Evolutionary conservation across 257 asterid species (phyloP).

Genomic region (Asclepias syriaca): DNA sequence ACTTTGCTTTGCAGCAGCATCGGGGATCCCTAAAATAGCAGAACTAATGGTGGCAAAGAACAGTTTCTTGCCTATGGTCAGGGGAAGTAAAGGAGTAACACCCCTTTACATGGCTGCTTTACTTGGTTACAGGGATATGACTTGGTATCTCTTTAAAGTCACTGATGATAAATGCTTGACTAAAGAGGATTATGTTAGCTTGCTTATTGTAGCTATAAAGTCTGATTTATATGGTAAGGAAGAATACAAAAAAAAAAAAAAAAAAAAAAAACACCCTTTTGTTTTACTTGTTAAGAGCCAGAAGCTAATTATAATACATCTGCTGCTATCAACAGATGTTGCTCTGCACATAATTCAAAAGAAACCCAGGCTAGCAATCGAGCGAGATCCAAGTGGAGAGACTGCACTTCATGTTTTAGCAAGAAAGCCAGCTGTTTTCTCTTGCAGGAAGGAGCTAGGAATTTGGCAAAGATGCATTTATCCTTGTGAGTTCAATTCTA

Average conservation of each 20-base stretch:
- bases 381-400: conserved; percentile 31
- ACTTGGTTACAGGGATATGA: conserved; percentile 29
- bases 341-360: conserved; percentile 25
- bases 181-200: conserved; percentile 25
- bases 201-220: conserved; percentile 29
- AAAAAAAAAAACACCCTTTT: neutral
- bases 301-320: neutral
- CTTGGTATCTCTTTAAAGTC: conserved; percentile 32
- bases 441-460: conserved; percentile 18
- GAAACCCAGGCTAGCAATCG: conserved; percentile 26
- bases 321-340: conserved; percentile 22
- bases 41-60: conserved; percentile 28
- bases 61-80: conserved; percentile 21
- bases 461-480: conserved; percentile 24
- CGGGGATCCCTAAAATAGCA: conserved; percentile 28
- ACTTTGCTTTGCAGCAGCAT: conserved; percentile 39
- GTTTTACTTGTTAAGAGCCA: neutral
- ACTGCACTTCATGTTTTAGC: conserved; percentile 34
- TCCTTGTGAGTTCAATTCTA: conserved; percentile 19
- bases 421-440: conserved; percentile 28
- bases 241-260: no score
- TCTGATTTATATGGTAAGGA: conserved; percentile 30
- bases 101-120: conserved; percentile 42
- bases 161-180: conserved; percentile 21
- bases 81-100: conserved; percentile 36